Conservation (phyloP, 306 rosid genomes). For the Prunus dulcis region DNA sequence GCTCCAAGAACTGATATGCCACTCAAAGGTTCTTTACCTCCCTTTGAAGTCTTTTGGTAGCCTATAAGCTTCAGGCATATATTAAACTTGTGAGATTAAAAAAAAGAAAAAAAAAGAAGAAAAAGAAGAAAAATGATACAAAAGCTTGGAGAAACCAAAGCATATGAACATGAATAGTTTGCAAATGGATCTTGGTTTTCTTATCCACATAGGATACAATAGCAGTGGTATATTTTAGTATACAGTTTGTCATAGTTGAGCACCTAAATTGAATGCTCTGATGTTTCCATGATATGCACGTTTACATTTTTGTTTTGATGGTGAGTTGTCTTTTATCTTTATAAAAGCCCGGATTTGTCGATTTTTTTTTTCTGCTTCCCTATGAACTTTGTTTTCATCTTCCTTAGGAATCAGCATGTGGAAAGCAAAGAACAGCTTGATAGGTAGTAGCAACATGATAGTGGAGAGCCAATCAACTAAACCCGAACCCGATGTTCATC, state of each 20-base stretch:
- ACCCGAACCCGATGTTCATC: constrained; percentile 49
- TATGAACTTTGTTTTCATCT: constrained; percentile 24
- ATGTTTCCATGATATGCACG: no score
- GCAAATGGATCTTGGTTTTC: neutral
- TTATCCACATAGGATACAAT: neutral
- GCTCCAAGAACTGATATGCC: constrained; percentile 72
- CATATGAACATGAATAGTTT: neutral
- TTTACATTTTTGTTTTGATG: neutral
- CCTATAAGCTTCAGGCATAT: constrained; percentile 3
- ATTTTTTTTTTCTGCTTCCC: constrained; percentile 1
- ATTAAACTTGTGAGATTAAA: neutral
- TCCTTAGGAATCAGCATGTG: constrained; percentile 67
- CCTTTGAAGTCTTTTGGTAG: neutral
- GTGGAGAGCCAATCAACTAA: constrained; percentile 54
- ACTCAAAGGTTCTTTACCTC: constrained; percentile 51
- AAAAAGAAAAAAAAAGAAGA: neutral
- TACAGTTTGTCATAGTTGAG: constrained; percentile 1
- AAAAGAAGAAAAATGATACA: neutral
- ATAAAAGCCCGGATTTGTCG: neutral
- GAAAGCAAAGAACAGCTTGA: constrained; percentile 70
- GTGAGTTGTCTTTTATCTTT: neutral
- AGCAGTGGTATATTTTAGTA: neutral
- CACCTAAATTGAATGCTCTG: neutral
- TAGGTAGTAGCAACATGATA: constrained; percentile 45
- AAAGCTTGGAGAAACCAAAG: neutral